Conservation (phyloP, 78 protist species). For the Cavenderia fasciculata region DNA sequence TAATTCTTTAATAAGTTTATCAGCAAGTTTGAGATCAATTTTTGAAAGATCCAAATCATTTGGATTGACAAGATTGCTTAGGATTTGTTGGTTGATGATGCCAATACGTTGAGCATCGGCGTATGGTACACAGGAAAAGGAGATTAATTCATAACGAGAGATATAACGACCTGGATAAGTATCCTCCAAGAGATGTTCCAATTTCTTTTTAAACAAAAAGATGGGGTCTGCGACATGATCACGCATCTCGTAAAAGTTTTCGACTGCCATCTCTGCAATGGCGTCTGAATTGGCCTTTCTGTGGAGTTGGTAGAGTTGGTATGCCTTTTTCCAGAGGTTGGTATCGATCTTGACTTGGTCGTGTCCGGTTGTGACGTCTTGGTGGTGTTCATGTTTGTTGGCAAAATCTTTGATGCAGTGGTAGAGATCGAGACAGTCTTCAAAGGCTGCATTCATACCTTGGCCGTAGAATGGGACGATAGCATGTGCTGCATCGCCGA, state of each 20-base stretch:
- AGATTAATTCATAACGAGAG: slow-evolving; percentile 76
- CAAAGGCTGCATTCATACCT: slow-evolving; percentile 93
- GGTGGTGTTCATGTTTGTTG: too few relatives aligned
- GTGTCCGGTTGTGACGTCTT: too few relatives aligned
- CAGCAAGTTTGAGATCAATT: slow-evolving; percentile 35
- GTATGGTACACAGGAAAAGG: slow-evolving; percentile 76
- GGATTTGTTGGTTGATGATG: slow-evolving; percentile 31
- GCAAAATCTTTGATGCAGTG: background rate
- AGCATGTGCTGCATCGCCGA: slow-evolving; percentile 97
- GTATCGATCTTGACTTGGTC: background rate
- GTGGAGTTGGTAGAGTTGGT: slow-evolving; percentile 17
- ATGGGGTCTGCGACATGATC: slow-evolving; percentile 25
- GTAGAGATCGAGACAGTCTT: slow-evolving; percentile 63
- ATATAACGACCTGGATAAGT: slow-evolving; percentile 55
- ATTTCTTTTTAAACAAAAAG: slow-evolving; percentile 78
- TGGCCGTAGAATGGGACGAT: slow-evolving; percentile 97
- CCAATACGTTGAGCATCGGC: too few relatives aligned
- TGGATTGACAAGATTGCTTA: slow-evolving; percentile 4
- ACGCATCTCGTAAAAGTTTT: slow-evolving; percentile 91
- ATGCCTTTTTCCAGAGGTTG: background rate
- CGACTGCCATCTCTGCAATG: slow-evolving; percentile 86
- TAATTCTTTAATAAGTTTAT: slow-evolving; percentile 26
- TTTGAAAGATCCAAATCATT: slow-evolving; percentile 2
- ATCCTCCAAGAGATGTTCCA: slow-evolving; percentile 57
- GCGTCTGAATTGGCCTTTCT: slow-evolving; percentile 82